Conservation (phyloP, 73 alveolate species). For the Stentor roeselii region DNA sequence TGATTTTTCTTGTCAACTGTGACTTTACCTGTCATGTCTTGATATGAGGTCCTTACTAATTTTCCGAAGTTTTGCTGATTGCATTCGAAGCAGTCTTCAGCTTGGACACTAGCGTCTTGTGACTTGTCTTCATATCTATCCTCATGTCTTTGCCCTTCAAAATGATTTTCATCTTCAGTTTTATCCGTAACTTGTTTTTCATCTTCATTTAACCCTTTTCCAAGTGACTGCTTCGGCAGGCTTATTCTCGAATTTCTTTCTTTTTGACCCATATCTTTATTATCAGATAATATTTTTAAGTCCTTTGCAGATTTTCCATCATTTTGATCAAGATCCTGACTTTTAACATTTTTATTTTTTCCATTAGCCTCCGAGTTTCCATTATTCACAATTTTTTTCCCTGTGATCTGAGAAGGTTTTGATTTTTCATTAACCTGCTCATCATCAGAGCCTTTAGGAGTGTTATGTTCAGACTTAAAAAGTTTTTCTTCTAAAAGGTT, state of each 20-base stretch:
- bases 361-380: too few relatives aligned
- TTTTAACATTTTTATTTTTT: too few relatives aligned
- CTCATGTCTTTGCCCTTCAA: neutral
- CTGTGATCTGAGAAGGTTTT: too few relatives aligned
- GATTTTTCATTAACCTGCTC: too few relatives aligned
- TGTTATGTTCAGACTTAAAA: conserved; percentile 11
- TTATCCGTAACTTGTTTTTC: conserved; percentile 6
- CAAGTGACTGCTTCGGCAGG: neutral
- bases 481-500: neutral
- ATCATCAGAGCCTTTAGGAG: too few relatives aligned
- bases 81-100: neutral
- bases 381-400: too few relatives aligned
- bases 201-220: neutral
- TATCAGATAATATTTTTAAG: too few relatives aligned
- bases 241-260: neutral
- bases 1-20: neutral
- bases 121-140: neutral
- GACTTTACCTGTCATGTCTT: conserved; percentile 35
- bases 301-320: too few relatives aligned
- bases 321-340: too few relatives aligned
- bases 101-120: neutral
- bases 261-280: too few relatives aligned
- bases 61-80: conserved; percentile 27
- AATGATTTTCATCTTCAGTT: neutral
- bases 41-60: conserved; percentile 32